Evolutionary conservation across 257 asterid species (phyloP).

Genomic region (Coffea canephora): DNA sequence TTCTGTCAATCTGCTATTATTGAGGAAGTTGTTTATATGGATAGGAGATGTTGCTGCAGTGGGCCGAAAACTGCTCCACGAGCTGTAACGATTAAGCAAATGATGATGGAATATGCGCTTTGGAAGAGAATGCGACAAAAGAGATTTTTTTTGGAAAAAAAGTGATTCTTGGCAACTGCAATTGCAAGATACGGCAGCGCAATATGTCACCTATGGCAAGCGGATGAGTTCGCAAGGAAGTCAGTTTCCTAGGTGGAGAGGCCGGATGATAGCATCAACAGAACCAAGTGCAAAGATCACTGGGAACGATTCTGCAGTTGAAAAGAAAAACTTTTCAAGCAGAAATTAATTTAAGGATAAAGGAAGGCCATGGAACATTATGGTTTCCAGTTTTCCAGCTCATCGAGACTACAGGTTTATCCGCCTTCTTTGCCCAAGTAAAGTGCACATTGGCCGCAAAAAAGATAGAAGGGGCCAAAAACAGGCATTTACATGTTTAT

Average conservation of each 20-base stretch:
- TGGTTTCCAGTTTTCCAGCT: too few relatives aligned
- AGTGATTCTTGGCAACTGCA: background rate
- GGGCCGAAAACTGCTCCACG: constrained; percentile 29
- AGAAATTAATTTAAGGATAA: too few relatives aligned
- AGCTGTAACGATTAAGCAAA: constrained; percentile 13
- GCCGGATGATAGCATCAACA: background rate
- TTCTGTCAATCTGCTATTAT: background rate
- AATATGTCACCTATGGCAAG: background rate
- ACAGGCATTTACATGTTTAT: too few relatives aligned
- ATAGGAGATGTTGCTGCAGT: constrained; percentile 38
- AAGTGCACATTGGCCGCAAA: too few relatives aligned
- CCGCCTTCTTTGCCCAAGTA: too few relatives aligned
- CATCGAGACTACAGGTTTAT: too few relatives aligned
- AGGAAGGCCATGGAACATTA: too few relatives aligned
- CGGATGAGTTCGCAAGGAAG: background rate
- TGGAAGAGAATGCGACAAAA: background rate
- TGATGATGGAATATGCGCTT: background rate
- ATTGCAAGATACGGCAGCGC: background rate
- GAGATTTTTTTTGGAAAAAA: background rate
- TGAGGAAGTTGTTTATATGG: background rate
- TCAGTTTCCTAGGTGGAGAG: background rate
- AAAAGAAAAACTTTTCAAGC: background rate
- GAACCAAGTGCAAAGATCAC: background rate
- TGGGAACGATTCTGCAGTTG: background rate
- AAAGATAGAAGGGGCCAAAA: too few relatives aligned